These are phyloP conservation scores for Ascochyta lentis DNA, from an alignment of 2,329 filamentous ascomycete species.

Conservation along the genomic window DNA sequence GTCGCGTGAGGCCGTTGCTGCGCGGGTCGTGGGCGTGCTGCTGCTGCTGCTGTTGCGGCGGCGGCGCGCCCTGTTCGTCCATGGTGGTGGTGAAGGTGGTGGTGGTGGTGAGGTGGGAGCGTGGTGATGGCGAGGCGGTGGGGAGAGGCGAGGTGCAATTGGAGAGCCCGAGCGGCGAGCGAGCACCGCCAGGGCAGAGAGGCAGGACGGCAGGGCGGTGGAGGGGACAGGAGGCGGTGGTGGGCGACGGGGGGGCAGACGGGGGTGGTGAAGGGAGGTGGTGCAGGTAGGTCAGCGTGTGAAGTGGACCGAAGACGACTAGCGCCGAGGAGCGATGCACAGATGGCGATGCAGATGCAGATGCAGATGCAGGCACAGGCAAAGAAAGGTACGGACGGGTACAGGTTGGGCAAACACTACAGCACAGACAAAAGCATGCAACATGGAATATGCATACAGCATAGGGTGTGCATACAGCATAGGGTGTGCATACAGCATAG, in stretches of 20 bases:
- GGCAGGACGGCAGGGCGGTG: not conserved
- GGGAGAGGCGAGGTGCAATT: constrained; percentile 4
- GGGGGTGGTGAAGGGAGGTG: not conserved
- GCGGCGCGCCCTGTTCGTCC: constrained; percentile 37
- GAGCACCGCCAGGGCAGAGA: constrained; percentile 32
- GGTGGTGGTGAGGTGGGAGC: too few species aligned
- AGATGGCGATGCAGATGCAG: too few species aligned
- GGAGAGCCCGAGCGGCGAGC: constrained; percentile 33
- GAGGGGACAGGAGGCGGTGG: not conserved
- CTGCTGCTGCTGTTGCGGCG: constrained; percentile 5
- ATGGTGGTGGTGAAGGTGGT: constrained; percentile 28
- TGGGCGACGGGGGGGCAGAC: not conserved
- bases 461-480: too few species aligned
- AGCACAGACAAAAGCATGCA: too few species aligned
- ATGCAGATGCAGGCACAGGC: too few species aligned
- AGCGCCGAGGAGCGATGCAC: not conserved
- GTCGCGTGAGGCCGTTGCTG: constrained; percentile 40
- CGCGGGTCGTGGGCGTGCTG: constrained; percentile 41
- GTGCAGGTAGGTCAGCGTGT: constrained; percentile 5
- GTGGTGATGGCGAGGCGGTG: not conserved
- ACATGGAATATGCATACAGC: too few species aligned
- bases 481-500: too few species aligned
- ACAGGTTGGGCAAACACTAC: too few species aligned
- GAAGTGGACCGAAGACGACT: constrained; percentile 1
- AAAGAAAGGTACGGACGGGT: too few species aligned